Evolutionary conservation across 768 basidiomycete species (phyloP), one percentile per base, ranked within the genome.

Genomic region (Pulveroboletus sp.): DNA sequence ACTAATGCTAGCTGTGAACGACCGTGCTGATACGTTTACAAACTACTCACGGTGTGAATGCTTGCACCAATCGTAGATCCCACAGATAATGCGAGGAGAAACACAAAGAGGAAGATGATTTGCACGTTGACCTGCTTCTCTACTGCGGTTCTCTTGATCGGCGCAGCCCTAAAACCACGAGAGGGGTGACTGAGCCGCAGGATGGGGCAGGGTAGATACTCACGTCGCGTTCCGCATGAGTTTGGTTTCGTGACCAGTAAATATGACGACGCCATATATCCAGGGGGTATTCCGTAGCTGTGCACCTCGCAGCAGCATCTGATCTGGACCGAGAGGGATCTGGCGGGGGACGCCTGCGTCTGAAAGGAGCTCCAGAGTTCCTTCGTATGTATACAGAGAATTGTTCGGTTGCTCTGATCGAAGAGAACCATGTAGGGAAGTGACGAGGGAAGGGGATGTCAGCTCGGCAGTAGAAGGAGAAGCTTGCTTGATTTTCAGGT

Each of bases 171-270:
- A 16, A 4, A 13, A n/a, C n/a, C 5, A 20, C 1, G 6, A 1
- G 12, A 30, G 19, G 11, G 20, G 14, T 35, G 17, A 40, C 12
- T 5, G 35, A 7, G 20, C 19, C 20, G 32, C 6, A 4, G 5
- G 27, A 16, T 13, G 22, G 1, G 4, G 1, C 4, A 14, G 16
- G n/a, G 37, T 0, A 29, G 45, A 22, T 1, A 75, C 91, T 72
- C 62, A 93, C 93, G 94, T 97, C 36, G 96, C 95, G 61, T 98
- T 98, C 51, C 91, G 81, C 93, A 98, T 94, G 31, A 99, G 70
- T 68, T 99, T 99, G 17, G 96, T 98, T 74, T 99, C 94, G 63
- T 98, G 96, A 0, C 96, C 96, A 0, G 93, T 95, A 59, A 93
- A 97, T 35, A 98, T 88, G 29, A 85, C 86, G 8, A 99, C 64